Evolutionary conservation across 2,329 filamentous ascomycete genomes (phyloP).

Genomic region (Thelonectria discophora): DNA sequence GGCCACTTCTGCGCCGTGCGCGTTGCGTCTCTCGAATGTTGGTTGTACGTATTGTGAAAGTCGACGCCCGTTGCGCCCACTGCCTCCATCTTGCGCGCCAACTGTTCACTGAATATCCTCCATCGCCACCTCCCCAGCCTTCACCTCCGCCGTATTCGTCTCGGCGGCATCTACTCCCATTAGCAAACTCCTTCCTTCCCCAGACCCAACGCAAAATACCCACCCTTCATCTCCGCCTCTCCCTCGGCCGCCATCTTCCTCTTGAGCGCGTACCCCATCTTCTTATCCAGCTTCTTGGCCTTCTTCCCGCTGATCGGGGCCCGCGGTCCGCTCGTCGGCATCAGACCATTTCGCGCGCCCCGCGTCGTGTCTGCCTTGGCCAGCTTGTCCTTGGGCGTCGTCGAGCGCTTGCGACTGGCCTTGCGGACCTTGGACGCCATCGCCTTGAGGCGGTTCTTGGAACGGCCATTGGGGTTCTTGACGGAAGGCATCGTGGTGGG

Average conservation of each 20-base stretch:
- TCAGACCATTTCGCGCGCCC: constrained; percentile 61
- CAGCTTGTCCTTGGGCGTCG: constrained; percentile 50
- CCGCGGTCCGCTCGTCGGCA: constrained; percentile 65
- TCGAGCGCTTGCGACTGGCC: constrained; percentile 52
- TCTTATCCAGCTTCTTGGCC: constrained; percentile 64
- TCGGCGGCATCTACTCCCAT: constrained; percentile 36
- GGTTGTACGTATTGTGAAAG: not conserved
- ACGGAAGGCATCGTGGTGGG: constrained; percentile 59
- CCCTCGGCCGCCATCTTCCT: constrained; percentile 61
- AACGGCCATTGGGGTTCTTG: constrained; percentile 66
- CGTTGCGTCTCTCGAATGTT: not conserved
- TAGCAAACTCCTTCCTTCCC: constrained; percentile 22
- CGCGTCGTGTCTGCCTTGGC: constrained; percentile 55
- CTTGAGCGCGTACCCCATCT: constrained; percentile 61
- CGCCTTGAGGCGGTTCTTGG: constrained; percentile 61
- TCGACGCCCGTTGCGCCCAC: not conserved
- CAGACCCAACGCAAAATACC: constrained; percentile 21
- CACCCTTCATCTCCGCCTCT: constrained; percentile 60
- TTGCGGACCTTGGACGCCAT: constrained; percentile 56
- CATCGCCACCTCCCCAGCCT: constrained; percentile 41
- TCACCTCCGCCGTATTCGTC: constrained; percentile 25
- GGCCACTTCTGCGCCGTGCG: not conserved
- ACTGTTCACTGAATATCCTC: constrained; percentile 38
- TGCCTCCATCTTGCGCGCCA: too few relatives aligned
- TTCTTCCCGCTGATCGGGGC: constrained; percentile 63